A percentile compares a stretch with the other conserved stretches of the same genome.
phyloP scores from a whole-genome alignment of 768 basidiomycete genomes.

The Antrodiella citrinella region DNA sequence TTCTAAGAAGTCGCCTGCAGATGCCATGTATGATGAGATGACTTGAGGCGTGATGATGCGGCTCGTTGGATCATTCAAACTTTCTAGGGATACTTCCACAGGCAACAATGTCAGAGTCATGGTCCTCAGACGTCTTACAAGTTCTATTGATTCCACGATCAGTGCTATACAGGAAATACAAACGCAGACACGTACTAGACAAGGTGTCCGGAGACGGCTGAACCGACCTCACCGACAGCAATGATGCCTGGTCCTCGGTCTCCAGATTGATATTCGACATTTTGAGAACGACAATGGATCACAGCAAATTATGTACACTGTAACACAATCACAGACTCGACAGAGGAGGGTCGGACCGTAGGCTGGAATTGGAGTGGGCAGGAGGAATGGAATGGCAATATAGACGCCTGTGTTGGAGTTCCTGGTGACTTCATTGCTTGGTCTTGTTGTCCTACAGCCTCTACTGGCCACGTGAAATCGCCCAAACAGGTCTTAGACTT shows the following conservation, averaged over 20 bases:
- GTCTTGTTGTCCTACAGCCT: slow-evolving; percentile 1
- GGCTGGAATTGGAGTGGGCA: too few relatives aligned
- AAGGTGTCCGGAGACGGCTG: slow-evolving; percentile 64
- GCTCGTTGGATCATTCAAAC: slow-evolving; percentile 69
- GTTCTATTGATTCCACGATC: slow-evolving; percentile 37
- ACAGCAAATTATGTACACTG: too few relatives aligned
- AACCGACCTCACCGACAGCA: slow-evolving; percentile 37
- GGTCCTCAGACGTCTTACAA: slow-evolving; percentile 72
- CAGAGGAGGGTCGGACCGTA: background rate
- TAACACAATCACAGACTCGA: background rate
- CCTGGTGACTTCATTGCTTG: slow-evolving; percentile 6
- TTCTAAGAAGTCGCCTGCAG: slow-evolving; percentile 84
- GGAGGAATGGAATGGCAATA: background rate
- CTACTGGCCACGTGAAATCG: slow-evolving; percentile 2
- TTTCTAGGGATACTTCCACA: slow-evolving; percentile 62
- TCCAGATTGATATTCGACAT: slow-evolving; percentile 3
- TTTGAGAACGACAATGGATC: background rate
- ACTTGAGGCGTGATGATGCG: slow-evolving; percentile 78
- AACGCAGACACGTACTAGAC: slow-evolving; percentile 48
- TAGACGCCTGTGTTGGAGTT: background rate
- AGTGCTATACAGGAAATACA: background rate
- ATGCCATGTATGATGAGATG: slow-evolving; percentile 64
- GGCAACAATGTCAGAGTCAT: slow-evolving; percentile 73
- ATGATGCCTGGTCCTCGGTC: slow-evolving; percentile 34
- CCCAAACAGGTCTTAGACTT: background rate